These are phyloP conservation scores for Colletotrichum sp. DNA, from an alignment of 2,329 filamentous ascomycete genomes.

Conservation along the genomic window DNA sequence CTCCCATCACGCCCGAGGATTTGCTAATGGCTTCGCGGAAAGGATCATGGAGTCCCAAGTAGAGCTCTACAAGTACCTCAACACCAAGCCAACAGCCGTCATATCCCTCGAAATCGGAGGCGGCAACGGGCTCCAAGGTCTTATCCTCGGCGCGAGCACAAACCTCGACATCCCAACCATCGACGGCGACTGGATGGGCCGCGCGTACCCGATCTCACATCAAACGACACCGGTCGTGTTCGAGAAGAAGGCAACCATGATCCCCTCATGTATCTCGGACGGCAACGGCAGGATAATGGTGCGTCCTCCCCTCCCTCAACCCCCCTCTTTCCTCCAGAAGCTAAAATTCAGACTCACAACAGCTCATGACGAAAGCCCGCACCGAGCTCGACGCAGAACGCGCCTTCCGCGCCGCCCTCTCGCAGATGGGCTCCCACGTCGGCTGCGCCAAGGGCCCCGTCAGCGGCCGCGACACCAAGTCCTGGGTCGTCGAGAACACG, in stretches of 20 bases:
- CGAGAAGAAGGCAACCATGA: conserved; percentile 38
- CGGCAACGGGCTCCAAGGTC: conserved; percentile 64
- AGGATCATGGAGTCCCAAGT: neutral
- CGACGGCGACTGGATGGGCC: conserved; percentile 62
- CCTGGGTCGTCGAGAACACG: conserved; percentile 58
- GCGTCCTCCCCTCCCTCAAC: neutral
- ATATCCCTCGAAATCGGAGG: conserved; percentile 62
- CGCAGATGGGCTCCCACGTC: conserved; percentile 60
- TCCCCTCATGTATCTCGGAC: conserved; percentile 27
- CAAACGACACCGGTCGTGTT: conserved; percentile 51
- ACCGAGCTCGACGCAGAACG: conserved; percentile 55
- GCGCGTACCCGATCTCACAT: conserved; percentile 59
- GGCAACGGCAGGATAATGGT: conserved; percentile 13
- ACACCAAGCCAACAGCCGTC: conserved; percentile 41
- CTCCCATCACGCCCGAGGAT: too few relatives aligned
- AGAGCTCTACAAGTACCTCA: conserved; percentile 52
- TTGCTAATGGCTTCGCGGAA: too few relatives aligned
- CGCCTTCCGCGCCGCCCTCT: conserved; percentile 54
- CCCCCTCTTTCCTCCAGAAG: neutral
- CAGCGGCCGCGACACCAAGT: conserved; percentile 51
- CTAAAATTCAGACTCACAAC: neutral
- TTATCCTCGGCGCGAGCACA: conserved; percentile 59
- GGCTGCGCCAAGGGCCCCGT: conserved; percentile 55
- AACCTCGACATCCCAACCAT: conserved; percentile 57
- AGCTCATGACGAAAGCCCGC: conserved; percentile 48